A percentile compares a stretch with the other conserved stretches of the same genome.
These are phyloP conservation scores for Leccinum subgranulosum DNA, from an alignment of 768 basidiomycete genomes.

Conservation along the genomic window DNA sequence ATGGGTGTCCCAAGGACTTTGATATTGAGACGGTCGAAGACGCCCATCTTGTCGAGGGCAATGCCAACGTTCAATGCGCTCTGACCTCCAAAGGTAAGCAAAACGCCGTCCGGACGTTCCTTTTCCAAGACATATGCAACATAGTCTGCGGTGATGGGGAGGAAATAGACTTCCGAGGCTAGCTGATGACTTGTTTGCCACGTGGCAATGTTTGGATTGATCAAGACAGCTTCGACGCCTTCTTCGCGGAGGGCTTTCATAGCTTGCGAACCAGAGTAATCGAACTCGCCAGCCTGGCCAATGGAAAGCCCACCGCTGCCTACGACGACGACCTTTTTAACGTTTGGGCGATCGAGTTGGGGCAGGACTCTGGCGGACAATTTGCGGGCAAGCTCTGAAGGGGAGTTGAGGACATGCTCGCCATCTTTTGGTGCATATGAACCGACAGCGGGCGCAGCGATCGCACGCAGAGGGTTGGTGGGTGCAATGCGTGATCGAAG, in stretches of 20 bases:
- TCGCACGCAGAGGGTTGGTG: conserved; percentile 55
- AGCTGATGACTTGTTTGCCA: conserved; percentile 99
- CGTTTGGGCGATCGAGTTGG: conserved; percentile 84
- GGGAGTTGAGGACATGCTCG: conserved; percentile 84
- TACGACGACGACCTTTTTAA: conserved; percentile 93
- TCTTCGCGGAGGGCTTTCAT: conserved; percentile 97
- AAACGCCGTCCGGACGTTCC: conserved; percentile 94
- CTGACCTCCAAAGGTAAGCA: conserved; percentile 98
- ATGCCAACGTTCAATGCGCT: conserved; percentile 98
- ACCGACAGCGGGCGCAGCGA: conserved; percentile 75
- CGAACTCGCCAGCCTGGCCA: conserved; percentile 99
- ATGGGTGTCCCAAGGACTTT: conserved; percentile 95
- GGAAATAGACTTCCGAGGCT: conserved; percentile 95
- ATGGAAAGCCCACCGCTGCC: conserved; percentile 96
- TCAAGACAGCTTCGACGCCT: conserved; percentile 89
- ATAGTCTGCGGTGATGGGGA: conserved; percentile 95
- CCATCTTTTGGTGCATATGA: conserved; percentile 58
- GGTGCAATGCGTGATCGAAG: conserved; percentile 38
- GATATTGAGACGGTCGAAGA: conserved; percentile 88
- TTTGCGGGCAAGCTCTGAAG: conserved; percentile 90
- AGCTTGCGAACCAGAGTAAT: conserved; percentile 98
- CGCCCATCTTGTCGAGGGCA: conserved; percentile 93
- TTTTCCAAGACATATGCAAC: conserved; percentile 99
- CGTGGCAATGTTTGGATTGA: conserved; percentile 99
- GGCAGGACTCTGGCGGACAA: conserved; percentile 95